These are phyloP conservation scores for Aeschynomene evenia DNA, from an alignment of 306 rosid species.

Conservation along the genomic window DNA sequence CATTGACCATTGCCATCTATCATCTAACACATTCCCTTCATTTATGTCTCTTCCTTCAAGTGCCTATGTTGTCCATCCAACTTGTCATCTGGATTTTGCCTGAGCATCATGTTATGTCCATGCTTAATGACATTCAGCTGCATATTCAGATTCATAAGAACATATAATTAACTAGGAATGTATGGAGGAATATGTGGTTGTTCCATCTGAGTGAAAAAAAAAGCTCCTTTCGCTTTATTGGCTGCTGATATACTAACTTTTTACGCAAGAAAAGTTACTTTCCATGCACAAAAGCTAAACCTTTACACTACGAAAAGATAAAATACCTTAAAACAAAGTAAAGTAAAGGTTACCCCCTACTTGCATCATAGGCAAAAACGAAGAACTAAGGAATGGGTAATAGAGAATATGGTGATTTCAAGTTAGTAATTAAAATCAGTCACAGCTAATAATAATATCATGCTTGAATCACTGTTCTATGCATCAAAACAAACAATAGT, in stretches of 20 bases:
- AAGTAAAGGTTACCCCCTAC: slow-evolving; percentile 15
- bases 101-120: not conserved
- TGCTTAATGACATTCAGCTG: not conserved
- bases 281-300: slow-evolving; percentile 3
- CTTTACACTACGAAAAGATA: not conserved
- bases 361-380: not conserved
- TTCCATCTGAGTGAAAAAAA: not conserved
- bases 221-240: not conserved
- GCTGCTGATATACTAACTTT: not conserved
- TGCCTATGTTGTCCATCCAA: not conserved
- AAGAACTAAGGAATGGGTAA: not conserved
- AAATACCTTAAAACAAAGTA: not conserved
- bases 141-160: no score
- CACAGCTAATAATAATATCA: not conserved
- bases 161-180: no score
- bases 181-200: not conserved
- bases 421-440: no score
- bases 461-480: not conserved
- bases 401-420: not conserved
- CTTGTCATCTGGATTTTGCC: not conserved
- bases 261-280: slow-evolving; percentile 29
- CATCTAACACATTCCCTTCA: not conserved
- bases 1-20: not conserved
- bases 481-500: no score
- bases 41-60: not conserved